Conservation (phyloP, 768 basidiomycete species). For the Hemileccinum impolitum region DNA sequence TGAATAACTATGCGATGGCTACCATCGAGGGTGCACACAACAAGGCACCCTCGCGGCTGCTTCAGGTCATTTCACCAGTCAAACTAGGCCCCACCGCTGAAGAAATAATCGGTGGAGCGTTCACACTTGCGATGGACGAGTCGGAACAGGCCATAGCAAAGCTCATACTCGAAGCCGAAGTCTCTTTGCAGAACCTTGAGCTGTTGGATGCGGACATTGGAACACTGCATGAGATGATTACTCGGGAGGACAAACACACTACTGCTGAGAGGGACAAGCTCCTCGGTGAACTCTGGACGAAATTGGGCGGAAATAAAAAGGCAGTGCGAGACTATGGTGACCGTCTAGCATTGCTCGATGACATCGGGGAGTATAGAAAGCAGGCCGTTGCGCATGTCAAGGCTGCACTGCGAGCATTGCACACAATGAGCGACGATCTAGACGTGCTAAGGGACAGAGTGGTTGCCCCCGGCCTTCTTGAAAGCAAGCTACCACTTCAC, state of each 20-base stretch:
- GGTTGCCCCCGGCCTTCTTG: slow-evolving; percentile 60
- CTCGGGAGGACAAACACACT: slow-evolving; percentile 53
- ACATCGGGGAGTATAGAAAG: slow-evolving; percentile 54
- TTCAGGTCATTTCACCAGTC: slow-evolving; percentile 42
- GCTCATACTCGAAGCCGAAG: slow-evolving; percentile 66
- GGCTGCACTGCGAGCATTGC: slow-evolving; percentile 57
- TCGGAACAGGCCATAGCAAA: slow-evolving; percentile 50
- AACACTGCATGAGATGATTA: slow-evolving; percentile 54
- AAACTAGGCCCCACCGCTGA: slow-evolving; percentile 32
- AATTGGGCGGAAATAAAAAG: slow-evolving; percentile 56
- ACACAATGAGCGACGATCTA: slow-evolving; percentile 67
- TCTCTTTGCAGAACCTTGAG: slow-evolving; percentile 52
- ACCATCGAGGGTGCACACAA: slow-evolving; percentile 43
- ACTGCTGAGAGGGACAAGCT: slow-evolving; percentile 47
- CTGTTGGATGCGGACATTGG: slow-evolving; percentile 58
- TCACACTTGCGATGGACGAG: slow-evolving; percentile 60
- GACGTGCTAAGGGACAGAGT: slow-evolving; percentile 74
- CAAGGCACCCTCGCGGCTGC: slow-evolving; percentile 26
- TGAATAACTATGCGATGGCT: slow-evolving; percentile 67
- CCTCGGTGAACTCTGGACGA: slow-evolving; percentile 67
- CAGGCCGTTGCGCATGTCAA: slow-evolving; percentile 65
- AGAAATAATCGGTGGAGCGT: slow-evolving; percentile 50
- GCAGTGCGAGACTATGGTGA: slow-evolving; percentile 47
- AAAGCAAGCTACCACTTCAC: slow-evolving; percentile 58
- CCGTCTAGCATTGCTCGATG: slow-evolving; percentile 52